Evolutionary conservation across 177 flowering plant genomes (phyloP).

Genomic region (Vitis hybrid): DNA sequence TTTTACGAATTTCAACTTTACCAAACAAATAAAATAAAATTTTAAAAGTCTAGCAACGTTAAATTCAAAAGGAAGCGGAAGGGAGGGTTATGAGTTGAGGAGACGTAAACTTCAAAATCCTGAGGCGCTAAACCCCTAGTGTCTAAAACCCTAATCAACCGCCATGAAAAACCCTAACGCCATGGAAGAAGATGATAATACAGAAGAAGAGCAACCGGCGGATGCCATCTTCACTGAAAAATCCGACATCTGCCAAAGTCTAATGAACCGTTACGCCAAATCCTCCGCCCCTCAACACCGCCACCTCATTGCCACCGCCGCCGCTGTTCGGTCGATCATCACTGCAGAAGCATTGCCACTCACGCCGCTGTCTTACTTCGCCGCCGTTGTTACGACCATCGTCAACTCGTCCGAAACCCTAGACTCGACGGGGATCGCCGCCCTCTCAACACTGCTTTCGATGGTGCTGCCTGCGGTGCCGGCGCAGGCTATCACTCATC

Average conservation of each 20-base stretch:
- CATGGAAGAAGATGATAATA: constrained; percentile 2
- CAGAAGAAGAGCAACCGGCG: background rate
- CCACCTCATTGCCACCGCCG: constrained; percentile 53
- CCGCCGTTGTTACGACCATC: constrained; percentile 39
- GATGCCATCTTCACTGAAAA: background rate
- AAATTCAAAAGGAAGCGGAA: too few relatives aligned
- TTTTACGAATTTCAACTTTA: too few relatives aligned
- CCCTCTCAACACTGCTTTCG: constrained; percentile 40
- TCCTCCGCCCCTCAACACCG: constrained; percentile 53
- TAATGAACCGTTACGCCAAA: constrained; percentile 39
- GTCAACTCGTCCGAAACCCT: constrained; percentile 13
- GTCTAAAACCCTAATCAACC: background rate
- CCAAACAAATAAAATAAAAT: too few relatives aligned
- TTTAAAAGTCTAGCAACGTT: too few relatives aligned
- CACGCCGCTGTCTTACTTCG: constrained; percentile 50
- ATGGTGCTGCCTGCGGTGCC: constrained; percentile 40
- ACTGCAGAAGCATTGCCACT: constrained; percentile 34
- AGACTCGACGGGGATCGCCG: constrained; percentile 26
- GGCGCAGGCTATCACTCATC: constrained; percentile 14
- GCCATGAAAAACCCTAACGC: background rate
- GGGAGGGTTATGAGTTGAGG: too few relatives aligned
- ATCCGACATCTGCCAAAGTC: constrained; percentile 34
- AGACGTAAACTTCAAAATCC: too few relatives aligned
- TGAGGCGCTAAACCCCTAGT: too few relatives aligned
- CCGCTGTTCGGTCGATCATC: constrained; percentile 43